Base-by-base conservation (phyloP, 1,139 yeast species). In the Blastobotrys raffinosifermentans region DNA sequence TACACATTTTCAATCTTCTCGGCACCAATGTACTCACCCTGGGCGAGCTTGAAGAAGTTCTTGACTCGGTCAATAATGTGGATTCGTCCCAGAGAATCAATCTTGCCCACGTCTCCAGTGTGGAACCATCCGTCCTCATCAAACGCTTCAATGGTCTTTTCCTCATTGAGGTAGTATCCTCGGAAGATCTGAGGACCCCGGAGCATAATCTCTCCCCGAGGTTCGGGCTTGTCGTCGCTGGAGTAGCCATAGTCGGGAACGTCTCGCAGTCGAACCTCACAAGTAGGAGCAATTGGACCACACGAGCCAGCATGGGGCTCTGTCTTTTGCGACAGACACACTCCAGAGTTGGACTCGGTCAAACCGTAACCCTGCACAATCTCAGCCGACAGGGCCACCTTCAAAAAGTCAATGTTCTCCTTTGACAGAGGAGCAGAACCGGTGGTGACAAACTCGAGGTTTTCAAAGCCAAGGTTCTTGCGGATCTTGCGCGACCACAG, bases 1-100 rank as follows among this genome's bases (percentile, higher is more conserved):
- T 81, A 80, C 17, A 65, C 63, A 53, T 77, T 79, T 54, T 82
- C 93, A 45, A 82, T 76, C 57, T 75, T 77, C 55, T 82, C 93
- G 2, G 91, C 89, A 2, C 87, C 80, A 38, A 82, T 75, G 57
- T 82, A 82, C 58, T 82, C 93, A 43, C 93, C 93, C 59, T 82
- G 93, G 1, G 89, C 73, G 50, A 82, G 68, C 60, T 82, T 82
- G 70, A 81, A 82, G 63, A 82, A 81, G 60, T 82, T 82, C 66
- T 82, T 82, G 32, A 81, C 87, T 45, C 93, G 70, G 55, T 82
- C 93, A 49, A 82, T 70, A 39, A 82, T 78, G 46, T 53, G 64
- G 16, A 82, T 55, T 42, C 83, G 69, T 16, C 85, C 86, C 26
- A 65, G 63, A 7, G 53, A 51, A 37, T 70, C 75, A 43, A 82